Percentiles rank a stretch among this genome's conserved stretches.
phyloP scores from a whole-genome alignment of 2,329 filamentous ascomycete species.

The Colletotrichum liriopes region DNA sequence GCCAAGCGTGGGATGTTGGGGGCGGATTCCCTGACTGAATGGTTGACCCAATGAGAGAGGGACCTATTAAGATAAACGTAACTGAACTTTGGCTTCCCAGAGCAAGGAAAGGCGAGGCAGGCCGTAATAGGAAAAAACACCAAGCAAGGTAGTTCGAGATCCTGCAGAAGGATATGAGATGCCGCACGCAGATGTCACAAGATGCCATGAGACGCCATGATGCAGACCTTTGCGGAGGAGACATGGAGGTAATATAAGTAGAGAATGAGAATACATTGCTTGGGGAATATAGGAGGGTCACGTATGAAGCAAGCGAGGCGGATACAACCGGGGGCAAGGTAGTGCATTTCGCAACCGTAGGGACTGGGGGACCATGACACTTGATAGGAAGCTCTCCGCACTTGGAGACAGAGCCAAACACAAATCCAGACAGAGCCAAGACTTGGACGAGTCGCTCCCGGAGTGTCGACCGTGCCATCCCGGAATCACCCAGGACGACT shows the following conservation, averaged over 20 bases:
- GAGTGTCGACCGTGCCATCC: slow-evolving; percentile 19
- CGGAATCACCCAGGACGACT: slow-evolving; percentile 4
- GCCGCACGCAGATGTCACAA: not conserved
- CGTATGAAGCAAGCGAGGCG: not conserved
- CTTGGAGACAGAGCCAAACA: slow-evolving; percentile 32
- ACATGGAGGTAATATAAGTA: slow-evolving; percentile 24
- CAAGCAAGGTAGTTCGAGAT: slow-evolving; percentile 8
- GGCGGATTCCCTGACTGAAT: not conserved
- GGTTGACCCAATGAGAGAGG: slow-evolving; percentile 13
- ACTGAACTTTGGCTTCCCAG: not conserved
- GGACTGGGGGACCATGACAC: slow-evolving; percentile 3
- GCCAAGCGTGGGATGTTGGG: slow-evolving; percentile 7
- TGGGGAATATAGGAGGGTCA: not conserved
- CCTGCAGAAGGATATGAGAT: slow-evolving; percentile 10
- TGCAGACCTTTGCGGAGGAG: not conserved
- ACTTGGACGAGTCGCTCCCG: slow-evolving; percentile 19
- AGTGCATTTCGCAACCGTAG: not conserved
- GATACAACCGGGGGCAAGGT: not conserved
- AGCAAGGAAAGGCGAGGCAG: not conserved
- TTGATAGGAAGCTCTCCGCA: slow-evolving; percentile 16
- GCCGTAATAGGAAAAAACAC: not conserved
- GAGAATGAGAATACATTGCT: slow-evolving; percentile 9
- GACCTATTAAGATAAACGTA: slow-evolving; percentile 8
- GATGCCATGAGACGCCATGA: not conserved
- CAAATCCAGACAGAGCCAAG: slow-evolving; percentile 33